A percentile compares a stretch with the other conserved stretches of the same genome.
Conservation (phyloP, 441 rosid species). For the Pelargonium fulgidum region DNA sequence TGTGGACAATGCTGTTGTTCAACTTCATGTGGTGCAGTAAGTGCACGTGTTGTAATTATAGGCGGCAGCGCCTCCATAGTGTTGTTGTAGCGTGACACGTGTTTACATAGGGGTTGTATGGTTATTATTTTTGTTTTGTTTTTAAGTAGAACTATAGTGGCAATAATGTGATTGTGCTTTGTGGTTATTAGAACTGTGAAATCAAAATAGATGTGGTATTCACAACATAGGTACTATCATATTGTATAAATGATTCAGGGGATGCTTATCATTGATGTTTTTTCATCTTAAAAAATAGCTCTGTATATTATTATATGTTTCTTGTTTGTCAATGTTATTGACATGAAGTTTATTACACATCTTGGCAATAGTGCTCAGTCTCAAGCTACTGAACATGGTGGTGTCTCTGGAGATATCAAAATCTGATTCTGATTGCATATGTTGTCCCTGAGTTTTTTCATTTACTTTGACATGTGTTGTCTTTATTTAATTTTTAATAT, state of each 20-base stretch:
- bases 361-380: too few species aligned
- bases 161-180: constrained; percentile 23
- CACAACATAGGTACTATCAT: constrained; percentile 24
- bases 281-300: background rate
- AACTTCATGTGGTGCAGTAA: background rate
- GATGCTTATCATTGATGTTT: background rate
- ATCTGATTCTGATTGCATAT: too few species aligned
- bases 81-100: constrained; percentile 18
- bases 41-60: constrained; percentile 22
- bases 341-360: too few species aligned
- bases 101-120: constrained; percentile 21
- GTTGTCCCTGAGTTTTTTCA: too few species aligned
- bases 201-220: constrained; percentile 18
- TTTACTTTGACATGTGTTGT: too few species aligned
- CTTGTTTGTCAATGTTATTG: too few species aligned
- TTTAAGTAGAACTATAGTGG: constrained; percentile 17
- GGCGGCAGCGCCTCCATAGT: constrained; percentile 8
- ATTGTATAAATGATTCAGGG: constrained; percentile 15
- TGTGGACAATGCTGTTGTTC: background rate
- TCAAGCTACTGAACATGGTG: too few species aligned
- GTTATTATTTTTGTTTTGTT: constrained; percentile 14
- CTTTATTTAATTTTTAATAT: too few species aligned
- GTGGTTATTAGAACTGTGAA: constrained; percentile 17
- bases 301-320: background rate
- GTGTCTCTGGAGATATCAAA: too few species aligned